phyloP scores from a whole-genome alignment of 208 protist genomes.

The Giardia duodenalis region DNA sequence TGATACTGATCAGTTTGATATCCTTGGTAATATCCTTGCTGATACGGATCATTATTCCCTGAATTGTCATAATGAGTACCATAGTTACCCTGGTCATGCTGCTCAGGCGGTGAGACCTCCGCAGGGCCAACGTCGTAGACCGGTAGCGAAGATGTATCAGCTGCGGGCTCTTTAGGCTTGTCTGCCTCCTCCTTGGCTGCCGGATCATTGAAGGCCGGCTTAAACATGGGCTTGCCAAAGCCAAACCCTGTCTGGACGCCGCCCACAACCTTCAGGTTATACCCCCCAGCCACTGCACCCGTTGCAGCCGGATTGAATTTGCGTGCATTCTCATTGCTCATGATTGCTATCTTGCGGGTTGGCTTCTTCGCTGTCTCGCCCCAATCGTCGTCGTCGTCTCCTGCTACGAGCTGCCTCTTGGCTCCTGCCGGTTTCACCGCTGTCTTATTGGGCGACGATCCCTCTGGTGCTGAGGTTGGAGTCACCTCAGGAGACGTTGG shows the following conservation, averaged over 20 bases:
- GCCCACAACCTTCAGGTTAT: not conserved
- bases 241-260: not conserved
- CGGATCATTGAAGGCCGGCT: not conserved
- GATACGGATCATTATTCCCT: not conserved
- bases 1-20: not conserved
- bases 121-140: not conserved
- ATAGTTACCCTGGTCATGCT: not conserved
- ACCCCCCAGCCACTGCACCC: not conserved
- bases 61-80: not conserved
- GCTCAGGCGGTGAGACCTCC: not conserved
- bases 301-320: not conserved
- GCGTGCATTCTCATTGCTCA: not conserved
- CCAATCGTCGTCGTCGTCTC: not conserved
- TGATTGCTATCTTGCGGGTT: not conserved
- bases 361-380: not conserved
- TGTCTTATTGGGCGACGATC: not conserved
- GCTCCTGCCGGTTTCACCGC: not conserved
- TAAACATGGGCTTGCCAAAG: not conserved
- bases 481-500: not conserved
- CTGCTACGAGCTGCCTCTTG: too few relatives aligned
- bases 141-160: not conserved
- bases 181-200: not conserved
- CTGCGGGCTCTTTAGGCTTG: not conserved
- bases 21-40: not conserved
- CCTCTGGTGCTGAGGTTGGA: not conserved